Evolutionary conservation across 129 eudicot species (phyloP), one percentile per base, ranked within the genome.

Genomic region (Tagetes erecta): DNA sequence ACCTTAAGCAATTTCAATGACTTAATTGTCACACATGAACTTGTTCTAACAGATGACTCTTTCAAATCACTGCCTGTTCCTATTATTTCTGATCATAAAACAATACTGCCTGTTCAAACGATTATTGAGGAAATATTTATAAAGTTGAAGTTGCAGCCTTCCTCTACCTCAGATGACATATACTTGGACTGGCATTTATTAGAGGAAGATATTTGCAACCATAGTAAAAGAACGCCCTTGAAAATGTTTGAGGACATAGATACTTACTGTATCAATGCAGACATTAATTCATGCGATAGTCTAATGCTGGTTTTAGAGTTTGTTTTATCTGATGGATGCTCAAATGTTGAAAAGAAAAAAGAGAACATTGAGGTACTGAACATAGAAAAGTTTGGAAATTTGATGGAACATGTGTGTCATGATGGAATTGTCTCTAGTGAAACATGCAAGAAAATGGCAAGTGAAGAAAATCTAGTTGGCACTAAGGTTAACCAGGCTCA

Each of bases 161-260:
- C 90, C 41, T 91, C 89, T 39, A 77, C 90, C 20, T 95, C 96
- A 45, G 97, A 95, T 87, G 95, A 83, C 78, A 86, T 95, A 69
- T 95, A 95, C 82, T 85, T 95, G 77, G 99, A 95, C 71, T 95
- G 99, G 97, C 88, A 87, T 78, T 52, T 88, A 34, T 75, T 95
- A 64, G 93, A 82, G 73, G 95, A 85, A 73, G 94, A 84, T 68
- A 83, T 74, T 56, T 77, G 83, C 82, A 76, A 59, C 70, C 69
- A 42, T 47, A 68, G 45, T 72, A 84, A 78, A 70, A 44, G 58
- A 80, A 78, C 77, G 37, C 71, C 83, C 38, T 55, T 76, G 78
- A 88, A 80, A 45, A 55, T 81, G 87, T 58, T 87, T 50, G 75
- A 68, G 76, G 93, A 85, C 63, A 67, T 87, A 64, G 89, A 84